Evolutionary conservation across 352 stramenopile species (phyloP).

Genomic region (Globisporangium nagaii): DNA sequence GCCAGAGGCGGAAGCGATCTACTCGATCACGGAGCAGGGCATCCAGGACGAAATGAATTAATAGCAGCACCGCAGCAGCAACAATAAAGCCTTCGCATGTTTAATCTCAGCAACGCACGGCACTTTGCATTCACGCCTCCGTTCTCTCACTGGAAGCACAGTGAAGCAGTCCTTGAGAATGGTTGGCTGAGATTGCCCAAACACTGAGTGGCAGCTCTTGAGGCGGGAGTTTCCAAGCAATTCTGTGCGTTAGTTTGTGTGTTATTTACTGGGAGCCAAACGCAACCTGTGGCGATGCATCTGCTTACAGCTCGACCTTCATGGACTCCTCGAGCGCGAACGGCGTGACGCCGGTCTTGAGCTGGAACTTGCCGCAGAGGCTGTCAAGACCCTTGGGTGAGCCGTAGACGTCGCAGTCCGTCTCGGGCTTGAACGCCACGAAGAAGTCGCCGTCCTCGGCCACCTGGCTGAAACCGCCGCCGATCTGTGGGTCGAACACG

Average conservation of each 20-base stretch:
- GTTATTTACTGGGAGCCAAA: too few relatives aligned
- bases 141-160: too few relatives aligned
- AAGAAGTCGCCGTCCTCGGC: conserved; percentile 47
- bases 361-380: conserved; percentile 32
- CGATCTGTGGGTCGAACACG: conserved; percentile 53
- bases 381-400: conserved; percentile 10
- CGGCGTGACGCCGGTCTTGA: conserved; percentile 13
- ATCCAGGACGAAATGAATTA: conserved; percentile 91
- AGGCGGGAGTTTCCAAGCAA: too few relatives aligned
- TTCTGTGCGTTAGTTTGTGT: too few relatives aligned
- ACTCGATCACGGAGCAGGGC: conserved; percentile 94
- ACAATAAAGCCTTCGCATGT: not conserved
- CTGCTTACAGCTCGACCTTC: not conserved
- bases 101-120: not conserved
- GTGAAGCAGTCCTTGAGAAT: too few relatives aligned
- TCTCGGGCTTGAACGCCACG: conserved; percentile 56
- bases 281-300: not conserved
- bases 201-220: too few relatives aligned
- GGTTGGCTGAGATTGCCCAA: too few relatives aligned
- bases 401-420: conserved; percentile 36
- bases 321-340: conserved; percentile 4
- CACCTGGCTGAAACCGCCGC: conserved; percentile 36
- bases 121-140: too few relatives aligned
- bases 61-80: not conserved
- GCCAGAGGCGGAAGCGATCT: conserved; percentile 97